Percentiles rank a stretch among this genome's conserved stretches.
These are phyloP conservation scores for Penicillium sp. DNA, from an alignment of 2,329 filamentous ascomycete genomes.

Conservation along the genomic window DNA sequence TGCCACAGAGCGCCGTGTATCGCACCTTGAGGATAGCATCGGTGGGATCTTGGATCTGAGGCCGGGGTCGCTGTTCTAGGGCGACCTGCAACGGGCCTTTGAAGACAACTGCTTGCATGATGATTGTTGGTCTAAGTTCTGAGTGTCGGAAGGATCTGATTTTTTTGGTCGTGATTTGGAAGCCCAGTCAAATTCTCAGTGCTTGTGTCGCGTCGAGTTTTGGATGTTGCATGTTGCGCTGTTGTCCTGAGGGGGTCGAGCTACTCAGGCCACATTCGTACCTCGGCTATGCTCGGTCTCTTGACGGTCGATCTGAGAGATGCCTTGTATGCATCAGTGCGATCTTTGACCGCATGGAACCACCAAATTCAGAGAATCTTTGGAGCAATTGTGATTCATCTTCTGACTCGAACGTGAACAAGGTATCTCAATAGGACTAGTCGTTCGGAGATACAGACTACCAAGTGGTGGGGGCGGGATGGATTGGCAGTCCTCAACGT, in stretches of 20 bases:
- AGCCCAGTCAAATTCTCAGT: no score
- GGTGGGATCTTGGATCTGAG: conserved; percentile 66
- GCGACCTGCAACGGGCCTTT: conserved; percentile 73
- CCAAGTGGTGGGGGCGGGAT: no score
- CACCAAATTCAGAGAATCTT: background rate
- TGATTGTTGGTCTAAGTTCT: conserved; percentile 31
- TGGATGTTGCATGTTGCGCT: background rate
- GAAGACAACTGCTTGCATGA: conserved; percentile 87
- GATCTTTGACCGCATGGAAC: background rate
- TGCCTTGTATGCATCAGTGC: background rate
- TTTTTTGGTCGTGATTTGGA: background rate
- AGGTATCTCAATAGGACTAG: no score
- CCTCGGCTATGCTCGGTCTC: conserved; percentile 11
- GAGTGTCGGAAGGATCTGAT: background rate
- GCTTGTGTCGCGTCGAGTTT: background rate
- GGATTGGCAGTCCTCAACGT: no score
- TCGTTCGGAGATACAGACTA: no score
- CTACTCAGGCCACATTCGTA: background rate
- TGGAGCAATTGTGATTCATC: background rate
- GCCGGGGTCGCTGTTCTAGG: conserved; percentile 75
- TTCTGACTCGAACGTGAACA: no score
- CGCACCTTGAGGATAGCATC: conserved; percentile 82
- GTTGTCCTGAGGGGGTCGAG: conserved; percentile 22
- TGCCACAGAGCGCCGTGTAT: conserved; percentile 81
- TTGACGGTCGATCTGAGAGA: background rate